These are phyloP conservation scores for Cutaneotrichosporon dermatis DNA, from an alignment of 1,284 basidiomycete species.

Conservation along the genomic window DNA sequence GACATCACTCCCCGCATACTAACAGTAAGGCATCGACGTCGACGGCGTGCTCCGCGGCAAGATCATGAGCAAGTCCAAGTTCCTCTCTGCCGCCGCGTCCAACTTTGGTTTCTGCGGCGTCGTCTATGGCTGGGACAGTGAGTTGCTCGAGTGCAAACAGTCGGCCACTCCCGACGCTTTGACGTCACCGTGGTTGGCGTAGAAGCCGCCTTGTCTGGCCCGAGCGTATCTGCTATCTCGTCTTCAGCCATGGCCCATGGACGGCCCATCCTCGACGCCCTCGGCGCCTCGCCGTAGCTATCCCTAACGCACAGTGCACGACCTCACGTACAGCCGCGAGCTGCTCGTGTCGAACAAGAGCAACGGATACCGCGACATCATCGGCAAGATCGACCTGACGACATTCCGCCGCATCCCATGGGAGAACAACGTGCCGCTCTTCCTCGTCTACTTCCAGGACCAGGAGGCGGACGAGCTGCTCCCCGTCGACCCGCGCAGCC, in stretches of 20 bases:
- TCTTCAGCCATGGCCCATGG: too few relatives aligned
- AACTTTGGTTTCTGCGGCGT: conserved; percentile 92
- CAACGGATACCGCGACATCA: conserved; percentile 86
- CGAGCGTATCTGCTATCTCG: too few relatives aligned
- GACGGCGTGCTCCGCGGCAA: conserved; percentile 93
- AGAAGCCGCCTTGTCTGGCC: too few relatives aligned
- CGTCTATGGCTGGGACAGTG: conserved; percentile 57
- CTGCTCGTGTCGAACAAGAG: conserved; percentile 80
- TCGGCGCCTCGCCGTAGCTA: too few relatives aligned
- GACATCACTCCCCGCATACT: neutral
- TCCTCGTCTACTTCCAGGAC: conserved; percentile 83
- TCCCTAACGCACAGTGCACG: conserved; percentile 54
- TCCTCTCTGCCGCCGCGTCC: conserved; percentile 73
- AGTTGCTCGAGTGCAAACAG: neutral
- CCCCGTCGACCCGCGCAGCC: conserved; percentile 75
- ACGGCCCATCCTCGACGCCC: too few relatives aligned
- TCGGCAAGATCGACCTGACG: conserved; percentile 76
- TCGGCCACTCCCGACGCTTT: neutral
- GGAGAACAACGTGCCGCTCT: conserved; percentile 89
- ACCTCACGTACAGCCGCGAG: conserved; percentile 74
- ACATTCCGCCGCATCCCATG: conserved; percentile 84
- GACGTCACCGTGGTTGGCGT: neutral
- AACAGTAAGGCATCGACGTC: conserved; percentile 52
- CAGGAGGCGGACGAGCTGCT: conserved; percentile 73
- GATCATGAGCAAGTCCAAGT: conserved; percentile 91